phyloP scores from a whole-genome alignment of 2,329 filamentous ascomycete genomes.

The Chaetomiaceae sp. region DNA sequence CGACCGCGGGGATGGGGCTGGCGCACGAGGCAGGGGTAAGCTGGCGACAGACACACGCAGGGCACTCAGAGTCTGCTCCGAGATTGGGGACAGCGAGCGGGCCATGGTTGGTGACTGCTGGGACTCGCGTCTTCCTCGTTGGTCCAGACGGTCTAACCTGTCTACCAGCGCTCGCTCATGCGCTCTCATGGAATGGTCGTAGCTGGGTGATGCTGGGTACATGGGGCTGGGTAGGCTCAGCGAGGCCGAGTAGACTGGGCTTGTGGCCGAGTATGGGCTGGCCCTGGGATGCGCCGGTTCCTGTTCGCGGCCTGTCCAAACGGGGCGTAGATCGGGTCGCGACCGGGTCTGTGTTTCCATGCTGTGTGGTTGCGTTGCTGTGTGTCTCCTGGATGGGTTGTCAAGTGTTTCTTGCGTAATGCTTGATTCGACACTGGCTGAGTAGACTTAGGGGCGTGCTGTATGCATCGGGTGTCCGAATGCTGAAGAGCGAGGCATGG shows the following conservation, averaged over 20 bases:
- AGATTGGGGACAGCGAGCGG: constrained; percentile 28
- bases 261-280: constrained; percentile 26
- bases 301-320: constrained; percentile 34
- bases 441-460: not conserved
- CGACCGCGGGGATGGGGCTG: constrained; percentile 18
- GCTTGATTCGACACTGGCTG: not conserved
- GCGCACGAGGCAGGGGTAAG: constrained; percentile 16
- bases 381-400: too few species aligned
- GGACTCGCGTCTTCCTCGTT: constrained; percentile 25
- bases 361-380: constrained; percentile 9
- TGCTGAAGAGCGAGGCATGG: constrained; percentile 1
- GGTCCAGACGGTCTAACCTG: constrained; percentile 34
- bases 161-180: constrained; percentile 36
- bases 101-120: constrained; percentile 7
- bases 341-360: constrained; percentile 32
- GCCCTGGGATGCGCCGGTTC: constrained; percentile 24
- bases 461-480: not conserved
- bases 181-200: constrained; percentile 34
- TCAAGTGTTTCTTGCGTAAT: not conserved
- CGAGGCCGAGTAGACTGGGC: constrained; percentile 29
- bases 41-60: constrained; percentile 16
- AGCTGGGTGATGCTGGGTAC: constrained; percentile 29
- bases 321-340: constrained; percentile 34
- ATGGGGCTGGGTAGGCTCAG: constrained; percentile 35
- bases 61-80: constrained; percentile 28